A percentile compares a stretch with the other conserved stretches of the same genome.
Evolutionary conservation across 306 rosid genomes (phyloP).

Genomic region (Ochetophila trinervis): DNA sequence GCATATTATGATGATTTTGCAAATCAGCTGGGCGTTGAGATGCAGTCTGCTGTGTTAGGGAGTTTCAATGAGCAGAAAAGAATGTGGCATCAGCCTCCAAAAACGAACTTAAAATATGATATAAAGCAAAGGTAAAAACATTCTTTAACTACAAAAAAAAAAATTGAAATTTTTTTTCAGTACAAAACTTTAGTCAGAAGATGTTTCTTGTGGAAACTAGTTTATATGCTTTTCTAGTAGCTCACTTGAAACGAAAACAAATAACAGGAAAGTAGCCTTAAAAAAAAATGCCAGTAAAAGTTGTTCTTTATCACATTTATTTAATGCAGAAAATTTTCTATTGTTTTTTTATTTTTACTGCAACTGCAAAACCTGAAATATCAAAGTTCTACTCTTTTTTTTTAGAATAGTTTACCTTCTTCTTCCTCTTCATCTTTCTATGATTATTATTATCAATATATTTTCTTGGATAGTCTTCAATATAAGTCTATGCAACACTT

Average conservation of each 20-base stretch:
- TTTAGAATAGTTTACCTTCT: too few relatives aligned
- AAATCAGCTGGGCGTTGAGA: conserved; percentile 43
- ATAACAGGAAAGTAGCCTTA: conserved; percentile 4
- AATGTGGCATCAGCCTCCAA: conserved; percentile 46
- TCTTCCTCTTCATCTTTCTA: too few relatives aligned
- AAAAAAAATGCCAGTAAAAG: conserved; percentile 1
- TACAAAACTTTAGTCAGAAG: conserved; percentile 9
- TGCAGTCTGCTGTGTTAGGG: conserved; percentile 64
- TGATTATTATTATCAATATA: not conserved
- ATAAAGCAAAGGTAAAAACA: not conserved
- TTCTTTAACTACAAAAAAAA: conserved; percentile 15
- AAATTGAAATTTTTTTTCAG: not conserved
- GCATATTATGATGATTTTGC: conserved; percentile 47
- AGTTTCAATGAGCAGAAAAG: conserved; percentile 62
- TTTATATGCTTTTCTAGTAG: conserved; percentile 2
- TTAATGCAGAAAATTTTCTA: conserved; percentile 1
- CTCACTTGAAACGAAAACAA: not conserved
- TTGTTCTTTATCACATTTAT: not conserved
- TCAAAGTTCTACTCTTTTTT: not conserved
- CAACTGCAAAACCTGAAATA: not conserved
- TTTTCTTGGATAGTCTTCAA: not conserved
- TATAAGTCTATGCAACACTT: too few relatives aligned
- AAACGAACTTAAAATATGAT: conserved; percentile 13
- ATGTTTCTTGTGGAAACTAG: conserved; percentile 12
- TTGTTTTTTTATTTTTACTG: not conserved